Base-by-base conservation (phyloP, 805 yeast species). In the Lachancea thermotolerans region DNA sequence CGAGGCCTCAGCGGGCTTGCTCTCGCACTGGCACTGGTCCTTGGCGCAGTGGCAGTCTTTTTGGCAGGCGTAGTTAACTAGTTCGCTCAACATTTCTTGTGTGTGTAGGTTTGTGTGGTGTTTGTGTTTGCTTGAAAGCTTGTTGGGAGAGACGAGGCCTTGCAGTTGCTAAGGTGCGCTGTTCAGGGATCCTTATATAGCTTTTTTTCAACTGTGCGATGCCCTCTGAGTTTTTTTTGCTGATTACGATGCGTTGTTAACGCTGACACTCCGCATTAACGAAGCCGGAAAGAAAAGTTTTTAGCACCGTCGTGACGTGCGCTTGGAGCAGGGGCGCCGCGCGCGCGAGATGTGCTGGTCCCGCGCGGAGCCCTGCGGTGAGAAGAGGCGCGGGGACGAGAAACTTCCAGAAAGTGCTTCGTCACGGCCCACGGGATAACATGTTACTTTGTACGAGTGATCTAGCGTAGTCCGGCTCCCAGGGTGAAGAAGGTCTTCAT, bases 61-160 rank as follows among this genome's bases (percentile, higher is more conserved):
- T 11, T 43, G 42, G 35, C 42, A 38, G 10, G 30, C 46, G 35
- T 16, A 43, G 46, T 43, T 43, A 3, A 25, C 38, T 43, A 43
- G 39, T 38, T 43, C 42, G 16, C 32, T 27, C n/a, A 43, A 15
- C 46, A 43, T 43, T 31, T 30, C 12, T 30, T 30, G 12, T 30
- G 12, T 30, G 33, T 12, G n/a, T n/a, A n/a, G 14, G 33, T 30
- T 30, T 4, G 4, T 4, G 33, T 30, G 4, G 33, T 30, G 4
- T 3, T 11, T 12, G 12, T 14, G 14, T 12, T 4, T 30, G 12
- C 33, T 30, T 30, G 33, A 12, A 30, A 30, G 12, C 33, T 30
- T 11, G 33, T 30, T 21, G 25, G 4, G 7, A 21, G 4, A 21
- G 25, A 7, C 7, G n/a, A 21, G 25, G 25, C 6, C 25, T 21